Evolutionary conservation across 2,329 filamentous ascomycete genomes (phyloP).

Genomic region (Xylariaceae sp.): DNA sequence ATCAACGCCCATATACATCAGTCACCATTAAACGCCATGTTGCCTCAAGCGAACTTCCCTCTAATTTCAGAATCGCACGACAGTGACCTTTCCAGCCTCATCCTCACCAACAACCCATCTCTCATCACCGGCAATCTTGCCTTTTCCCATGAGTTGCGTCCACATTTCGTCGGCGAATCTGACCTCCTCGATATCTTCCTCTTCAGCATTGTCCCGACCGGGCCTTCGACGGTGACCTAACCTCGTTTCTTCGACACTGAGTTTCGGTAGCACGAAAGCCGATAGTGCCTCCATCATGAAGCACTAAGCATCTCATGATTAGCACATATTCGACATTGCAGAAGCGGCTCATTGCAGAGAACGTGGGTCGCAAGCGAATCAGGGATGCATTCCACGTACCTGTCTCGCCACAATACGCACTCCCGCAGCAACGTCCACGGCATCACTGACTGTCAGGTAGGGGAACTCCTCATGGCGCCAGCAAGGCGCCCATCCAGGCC

Average conservation of each 20-base stretch:
- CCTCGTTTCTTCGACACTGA: conserved; percentile 26
- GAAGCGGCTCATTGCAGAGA: too few species aligned
- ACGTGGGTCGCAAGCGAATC: too few species aligned
- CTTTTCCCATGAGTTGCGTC: conserved; percentile 45
- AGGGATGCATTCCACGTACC: too few species aligned
- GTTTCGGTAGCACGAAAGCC: conserved; percentile 36
- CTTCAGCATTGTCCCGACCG: neutral
- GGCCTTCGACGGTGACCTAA: conserved; percentile 4
- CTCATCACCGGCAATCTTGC: conserved; percentile 55
- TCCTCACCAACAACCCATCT: conserved; percentile 60
- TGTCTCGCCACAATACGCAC: conserved; percentile 41
- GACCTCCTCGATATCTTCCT: conserved; percentile 31
- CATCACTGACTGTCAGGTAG: conserved; percentile 43
- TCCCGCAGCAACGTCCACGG: conserved; percentile 39
- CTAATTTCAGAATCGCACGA: conserved; percentile 45
- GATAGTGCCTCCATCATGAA: conserved; percentile 44
- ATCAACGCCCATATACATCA: too few species aligned
- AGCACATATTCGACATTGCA: too few species aligned
- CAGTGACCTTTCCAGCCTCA: conserved; percentile 41
- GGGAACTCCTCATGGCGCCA: conserved; percentile 53
- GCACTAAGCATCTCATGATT: too few species aligned
- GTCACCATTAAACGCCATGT: too few species aligned
- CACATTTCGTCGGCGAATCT: conserved; percentile 41
- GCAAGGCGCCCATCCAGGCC: conserved; percentile 39
- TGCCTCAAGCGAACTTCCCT: too few species aligned